Conservation (phyloP, 1,284 basidiomycete species). For the Fomes fomentarius region DNA sequence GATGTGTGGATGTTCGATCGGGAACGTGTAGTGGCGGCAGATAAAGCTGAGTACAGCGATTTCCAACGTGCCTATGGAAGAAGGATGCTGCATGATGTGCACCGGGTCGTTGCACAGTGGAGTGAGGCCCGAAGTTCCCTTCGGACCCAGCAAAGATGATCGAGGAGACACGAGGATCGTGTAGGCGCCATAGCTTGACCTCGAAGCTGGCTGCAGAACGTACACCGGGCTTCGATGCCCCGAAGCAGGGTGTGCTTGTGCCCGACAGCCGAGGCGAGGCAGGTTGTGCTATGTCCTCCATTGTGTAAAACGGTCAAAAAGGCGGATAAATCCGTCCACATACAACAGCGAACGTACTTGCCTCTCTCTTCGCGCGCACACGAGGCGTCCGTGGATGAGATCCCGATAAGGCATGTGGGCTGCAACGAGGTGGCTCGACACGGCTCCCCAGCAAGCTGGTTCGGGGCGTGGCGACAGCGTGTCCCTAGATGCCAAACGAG, state of each 20-base stretch:
- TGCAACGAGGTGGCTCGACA: slow-evolving; percentile 56
- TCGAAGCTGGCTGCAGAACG: slow-evolving; percentile 24
- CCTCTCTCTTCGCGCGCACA: slow-evolving; percentile 34
- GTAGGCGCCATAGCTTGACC: slow-evolving; percentile 50
- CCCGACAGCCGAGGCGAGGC: too few relatives aligned
- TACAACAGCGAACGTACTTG: slow-evolving; percentile 33
- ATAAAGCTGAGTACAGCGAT: slow-evolving; percentile 67
- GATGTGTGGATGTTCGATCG: slow-evolving; percentile 65
- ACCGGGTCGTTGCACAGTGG: slow-evolving; percentile 65
- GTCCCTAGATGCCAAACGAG: slow-evolving; percentile 57
- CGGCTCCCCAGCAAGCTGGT: slow-evolving; percentile 68
- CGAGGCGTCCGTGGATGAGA: slow-evolving; percentile 41
- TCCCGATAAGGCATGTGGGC: slow-evolving; percentile 59
- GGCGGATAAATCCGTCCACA: slow-evolving; percentile 39
- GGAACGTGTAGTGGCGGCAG: slow-evolving; percentile 71
- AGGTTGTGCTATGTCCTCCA: slow-evolving; percentile 24
- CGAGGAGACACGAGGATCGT: slow-evolving; percentile 60
- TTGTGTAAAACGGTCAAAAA: slow-evolving; percentile 34
- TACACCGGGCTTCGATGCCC: slow-evolving; percentile 18
- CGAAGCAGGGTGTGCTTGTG: slow-evolving; percentile 37
- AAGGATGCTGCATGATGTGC: slow-evolving; percentile 56
- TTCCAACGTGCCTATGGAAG: slow-evolving; percentile 70
- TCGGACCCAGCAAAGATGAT: slow-evolving; percentile 60
- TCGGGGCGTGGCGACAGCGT: slow-evolving; percentile 65
- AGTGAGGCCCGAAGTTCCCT: slow-evolving; percentile 63